Evolutionary conservation across 352 stramenopile species (phyloP).

Genomic region (Globisporangium alternatum): DNA sequence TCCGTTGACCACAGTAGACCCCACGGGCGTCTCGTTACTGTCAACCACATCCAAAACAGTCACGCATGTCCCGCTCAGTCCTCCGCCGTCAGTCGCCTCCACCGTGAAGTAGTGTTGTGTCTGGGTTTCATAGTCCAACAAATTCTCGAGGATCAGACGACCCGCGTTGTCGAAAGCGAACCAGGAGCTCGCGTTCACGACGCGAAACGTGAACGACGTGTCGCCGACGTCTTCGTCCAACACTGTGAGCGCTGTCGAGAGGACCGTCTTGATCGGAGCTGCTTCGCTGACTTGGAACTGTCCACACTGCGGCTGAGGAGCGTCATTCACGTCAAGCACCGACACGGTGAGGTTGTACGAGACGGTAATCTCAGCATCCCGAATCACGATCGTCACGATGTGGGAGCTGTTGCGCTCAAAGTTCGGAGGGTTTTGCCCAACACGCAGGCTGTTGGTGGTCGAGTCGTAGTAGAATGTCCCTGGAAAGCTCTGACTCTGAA

Average conservation of each 20-base stretch:
- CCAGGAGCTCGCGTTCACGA: slow-evolving; percentile 19
- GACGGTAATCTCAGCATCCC: not conserved
- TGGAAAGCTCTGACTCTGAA: slow-evolving; percentile 32
- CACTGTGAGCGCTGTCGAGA: slow-evolving; percentile 19
- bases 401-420: slow-evolving; percentile 27
- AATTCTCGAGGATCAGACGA: slow-evolving; percentile 25
- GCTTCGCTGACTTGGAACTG: slow-evolving; percentile 22
- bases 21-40: slow-evolving; percentile 35
- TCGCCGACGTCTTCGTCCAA: slow-evolving; percentile 28
- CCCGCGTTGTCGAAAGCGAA: slow-evolving; percentile 36
- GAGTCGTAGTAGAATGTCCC: slow-evolving; percentile 50
- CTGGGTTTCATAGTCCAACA: slow-evolving; percentile 38
- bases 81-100: slow-evolving; percentile 29
- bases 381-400: slow-evolving; percentile 4
- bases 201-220: slow-evolving; percentile 18
- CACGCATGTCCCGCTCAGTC: slow-evolving; percentile 34
- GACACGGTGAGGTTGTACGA: slow-evolving; percentile 17
- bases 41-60: slow-evolving; percentile 36
- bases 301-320: slow-evolving; percentile 19
- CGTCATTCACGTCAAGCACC: slow-evolving; percentile 26
- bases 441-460: slow-evolving; percentile 25
- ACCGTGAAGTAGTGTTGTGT: slow-evolving; percentile 25
- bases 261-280: slow-evolving; percentile 17
- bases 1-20: slow-evolving; percentile 28
- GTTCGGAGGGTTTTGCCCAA: slow-evolving; percentile 29